A percentile compares a stretch with the other conserved stretches of the same genome.
Conservation (phyloP, 768 basidiomycete genomes). For the Amanita thiersii region DNA sequence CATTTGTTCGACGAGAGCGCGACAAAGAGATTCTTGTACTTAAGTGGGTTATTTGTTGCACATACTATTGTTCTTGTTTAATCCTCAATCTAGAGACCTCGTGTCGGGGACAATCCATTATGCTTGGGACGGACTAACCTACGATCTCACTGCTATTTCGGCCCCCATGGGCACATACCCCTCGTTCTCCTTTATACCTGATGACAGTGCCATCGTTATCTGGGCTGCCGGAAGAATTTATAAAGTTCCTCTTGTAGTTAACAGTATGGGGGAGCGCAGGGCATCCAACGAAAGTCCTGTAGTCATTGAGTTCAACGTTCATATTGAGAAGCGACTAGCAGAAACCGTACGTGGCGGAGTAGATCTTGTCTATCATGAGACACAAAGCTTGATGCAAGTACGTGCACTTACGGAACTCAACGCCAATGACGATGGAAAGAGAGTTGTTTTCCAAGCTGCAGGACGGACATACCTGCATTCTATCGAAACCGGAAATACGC, state of each 20-base stretch:
- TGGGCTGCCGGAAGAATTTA: slow-evolving; percentile 72
- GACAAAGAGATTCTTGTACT: slow-evolving; percentile 69
- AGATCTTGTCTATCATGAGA: slow-evolving; percentile 47
- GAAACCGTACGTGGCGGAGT: slow-evolving; percentile 44
- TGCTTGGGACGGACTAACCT: slow-evolving; percentile 61
- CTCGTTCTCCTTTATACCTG: slow-evolving; percentile 60
- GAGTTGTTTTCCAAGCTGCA: slow-evolving; percentile 60
- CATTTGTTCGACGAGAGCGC: slow-evolving; percentile 65
- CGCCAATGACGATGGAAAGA: slow-evolving; percentile 44
- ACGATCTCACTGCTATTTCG: slow-evolving; percentile 54
- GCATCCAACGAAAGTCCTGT: slow-evolving; percentile 31
- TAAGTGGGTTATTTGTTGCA: slow-evolving; percentile 34
- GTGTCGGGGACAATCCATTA: slow-evolving; percentile 56
- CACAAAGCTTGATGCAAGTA: slow-evolving; percentile 44
- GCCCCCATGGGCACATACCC: slow-evolving; percentile 80
- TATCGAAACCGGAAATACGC: slow-evolving; percentile 22
- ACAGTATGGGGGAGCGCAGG: slow-evolving; percentile 44
- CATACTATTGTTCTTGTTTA: slow-evolving; percentile 6
- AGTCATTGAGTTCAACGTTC: slow-evolving; percentile 52
- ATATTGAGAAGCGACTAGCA: slow-evolving; percentile 56
- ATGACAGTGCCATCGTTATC: slow-evolving; percentile 52
- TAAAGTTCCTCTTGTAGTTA: slow-evolving; percentile 46
- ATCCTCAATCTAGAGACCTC: slow-evolving; percentile 46
- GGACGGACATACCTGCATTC: slow-evolving; percentile 48
- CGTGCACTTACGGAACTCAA: slow-evolving; percentile 55